These are phyloP conservation scores for Rhynchospora breviuscula DNA, from an alignment of 176 grass and related monocot species.

Conservation along the genomic window DNA sequence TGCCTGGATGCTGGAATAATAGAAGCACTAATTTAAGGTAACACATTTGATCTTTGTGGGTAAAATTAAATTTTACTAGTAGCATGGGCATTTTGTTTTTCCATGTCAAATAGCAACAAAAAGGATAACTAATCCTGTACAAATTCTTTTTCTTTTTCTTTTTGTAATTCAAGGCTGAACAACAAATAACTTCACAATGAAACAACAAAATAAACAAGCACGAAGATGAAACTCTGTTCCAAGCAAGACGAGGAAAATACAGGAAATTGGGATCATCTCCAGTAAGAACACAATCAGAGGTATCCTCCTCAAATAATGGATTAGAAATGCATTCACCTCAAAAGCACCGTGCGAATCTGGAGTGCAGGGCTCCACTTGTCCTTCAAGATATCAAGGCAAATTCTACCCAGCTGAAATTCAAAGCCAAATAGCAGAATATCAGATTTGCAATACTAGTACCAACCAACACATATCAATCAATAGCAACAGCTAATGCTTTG, in stretches of 20 bases:
- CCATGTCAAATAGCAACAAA: background rate
- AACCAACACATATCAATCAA: background rate
- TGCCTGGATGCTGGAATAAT: slow-evolving; percentile 77
- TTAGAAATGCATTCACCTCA: slow-evolving; percentile 45
- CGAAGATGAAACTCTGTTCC: background rate
- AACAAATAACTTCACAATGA: background rate
- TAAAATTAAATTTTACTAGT: background rate
- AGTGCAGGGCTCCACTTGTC: slow-evolving; percentile 95
- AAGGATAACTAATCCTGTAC: background rate
- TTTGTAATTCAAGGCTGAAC: background rate
- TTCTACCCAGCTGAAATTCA: slow-evolving; percentile 76
- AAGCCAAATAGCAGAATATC: background rate
- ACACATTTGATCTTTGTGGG: background rate
- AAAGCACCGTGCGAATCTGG: slow-evolving; percentile 86
- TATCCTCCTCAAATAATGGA: slow-evolving; percentile 1
- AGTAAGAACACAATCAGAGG: background rate
- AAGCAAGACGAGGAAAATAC: background rate
- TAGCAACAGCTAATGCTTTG: background rate
- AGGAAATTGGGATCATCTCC: background rate
- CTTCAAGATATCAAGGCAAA: slow-evolving; percentile 94
- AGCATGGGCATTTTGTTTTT: background rate
- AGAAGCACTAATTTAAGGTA: slow-evolving; percentile 16
- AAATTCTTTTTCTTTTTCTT: background rate
- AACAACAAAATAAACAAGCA: background rate
- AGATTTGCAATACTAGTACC: background rate